Conservation (phyloP, 2,329 filamentous ascomycete genomes). For the Pseudopyrenochaeta lycopersici region DNA sequence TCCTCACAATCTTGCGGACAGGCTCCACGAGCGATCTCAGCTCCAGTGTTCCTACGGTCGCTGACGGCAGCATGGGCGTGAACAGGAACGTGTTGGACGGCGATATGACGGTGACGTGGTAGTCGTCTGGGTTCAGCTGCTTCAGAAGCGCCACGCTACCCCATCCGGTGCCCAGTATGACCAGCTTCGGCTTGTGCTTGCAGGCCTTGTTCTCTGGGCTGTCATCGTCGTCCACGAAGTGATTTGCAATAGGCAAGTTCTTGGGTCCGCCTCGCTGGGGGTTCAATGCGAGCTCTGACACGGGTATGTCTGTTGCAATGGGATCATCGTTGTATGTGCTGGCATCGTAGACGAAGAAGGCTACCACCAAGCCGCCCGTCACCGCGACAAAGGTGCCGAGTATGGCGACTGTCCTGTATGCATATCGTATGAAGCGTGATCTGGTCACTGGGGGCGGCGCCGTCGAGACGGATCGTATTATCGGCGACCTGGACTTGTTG, state of each 20-base stretch:
- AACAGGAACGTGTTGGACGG: slow-evolving; percentile 98
- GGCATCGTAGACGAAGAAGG: slow-evolving; percentile 94
- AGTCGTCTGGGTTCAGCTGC: slow-evolving; percentile 86
- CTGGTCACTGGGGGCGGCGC: slow-evolving; percentile 41
- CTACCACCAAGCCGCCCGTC: slow-evolving; percentile 73
- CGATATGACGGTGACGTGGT: slow-evolving; percentile 94
- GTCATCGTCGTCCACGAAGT: slow-evolving; percentile 89
- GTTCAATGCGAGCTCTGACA: slow-evolving; percentile 84
- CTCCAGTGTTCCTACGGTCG: slow-evolving; percentile 94
- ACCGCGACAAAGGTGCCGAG: slow-evolving; percentile 80
- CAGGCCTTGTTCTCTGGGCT: slow-evolving; percentile 71
- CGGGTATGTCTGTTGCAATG: slow-evolving; percentile 74
- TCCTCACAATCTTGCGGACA: slow-evolving; percentile 81
- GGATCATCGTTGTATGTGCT: slow-evolving; percentile 83
- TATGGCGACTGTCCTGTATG: slow-evolving; percentile 74
- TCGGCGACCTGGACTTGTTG: slow-evolving; percentile 20
- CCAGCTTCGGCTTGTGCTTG: slow-evolving; percentile 90
- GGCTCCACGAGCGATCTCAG: slow-evolving; percentile 92
- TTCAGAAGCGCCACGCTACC: slow-evolving; percentile 92
- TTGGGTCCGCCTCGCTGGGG: slow-evolving; percentile 89
- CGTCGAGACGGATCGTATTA: slow-evolving; percentile 39
- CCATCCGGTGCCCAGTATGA: slow-evolving; percentile 94
- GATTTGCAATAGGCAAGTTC: slow-evolving; percentile 90
- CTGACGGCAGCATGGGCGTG: slow-evolving; percentile 96
- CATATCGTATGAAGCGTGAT: slow-evolving; percentile 59